A percentile compares a stretch with the other conserved stretches of the same genome.
Conservation (phyloP, 495 filamentous ascomycete genomes). For the Neurospora tetrasperma region DNA sequence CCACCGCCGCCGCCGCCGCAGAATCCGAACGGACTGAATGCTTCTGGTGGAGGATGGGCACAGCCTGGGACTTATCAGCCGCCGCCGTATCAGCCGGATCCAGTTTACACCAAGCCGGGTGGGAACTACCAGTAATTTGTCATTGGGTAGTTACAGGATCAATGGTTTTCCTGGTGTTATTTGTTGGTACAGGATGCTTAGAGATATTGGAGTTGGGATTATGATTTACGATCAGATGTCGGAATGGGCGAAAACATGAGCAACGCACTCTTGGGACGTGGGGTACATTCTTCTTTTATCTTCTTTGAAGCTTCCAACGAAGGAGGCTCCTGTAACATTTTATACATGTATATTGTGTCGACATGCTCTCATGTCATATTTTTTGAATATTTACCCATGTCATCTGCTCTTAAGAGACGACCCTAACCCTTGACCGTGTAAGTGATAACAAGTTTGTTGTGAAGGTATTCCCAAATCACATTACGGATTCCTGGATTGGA, state of each 20-base stretch:
- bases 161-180: neutral
- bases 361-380: neutral
- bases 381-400: neutral
- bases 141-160: neutral
- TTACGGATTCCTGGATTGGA: too few relatives aligned
- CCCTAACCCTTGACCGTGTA: neutral
- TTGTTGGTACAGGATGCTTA: neutral
- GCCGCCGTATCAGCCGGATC: neutral
- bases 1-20: neutral
- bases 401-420: too few relatives aligned
- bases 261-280: neutral
- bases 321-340: neutral
- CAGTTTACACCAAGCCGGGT: neutral
- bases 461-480: neutral
- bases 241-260: neutral
- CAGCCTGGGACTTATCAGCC: neutral
- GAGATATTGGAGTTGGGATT: neutral
- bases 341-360: neutral
- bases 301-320: neutral
- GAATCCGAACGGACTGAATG: neutral
- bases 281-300: neutral
- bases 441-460: neutral
- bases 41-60: neutral
- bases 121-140: neutral
- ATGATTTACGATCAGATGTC: neutral